phyloP scores from a whole-genome alignment of 2,329 filamentous ascomycete genomes.

The Hypomyces rosellus region DNA sequence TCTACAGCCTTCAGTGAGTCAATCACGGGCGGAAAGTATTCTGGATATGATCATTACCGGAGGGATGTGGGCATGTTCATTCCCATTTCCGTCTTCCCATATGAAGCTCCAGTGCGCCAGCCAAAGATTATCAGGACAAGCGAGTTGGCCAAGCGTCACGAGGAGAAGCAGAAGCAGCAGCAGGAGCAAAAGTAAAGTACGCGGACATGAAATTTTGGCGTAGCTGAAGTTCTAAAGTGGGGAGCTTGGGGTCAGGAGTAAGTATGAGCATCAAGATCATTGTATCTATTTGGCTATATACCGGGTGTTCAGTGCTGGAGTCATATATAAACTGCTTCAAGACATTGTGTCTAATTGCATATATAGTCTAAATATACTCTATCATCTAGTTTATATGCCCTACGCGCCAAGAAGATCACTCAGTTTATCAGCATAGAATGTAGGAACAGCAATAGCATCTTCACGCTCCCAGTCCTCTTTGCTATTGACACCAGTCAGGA shows the following conservation, averaged over 20 bases:
- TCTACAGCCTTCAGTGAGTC: constrained; percentile 84
- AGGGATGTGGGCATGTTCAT: constrained; percentile 76
- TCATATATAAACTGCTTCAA: neutral
- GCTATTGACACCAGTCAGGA: constrained; percentile 82
- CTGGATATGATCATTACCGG: constrained; percentile 83
- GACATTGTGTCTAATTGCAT: neutral
- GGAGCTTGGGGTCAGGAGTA: no score
- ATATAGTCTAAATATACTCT: constrained; percentile 2
- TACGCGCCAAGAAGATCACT: constrained; percentile 56
- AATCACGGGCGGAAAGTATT: constrained; percentile 76
- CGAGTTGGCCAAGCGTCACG: constrained; percentile 41
- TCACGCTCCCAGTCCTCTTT: constrained; percentile 75
- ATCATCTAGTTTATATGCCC: constrained; percentile 9
- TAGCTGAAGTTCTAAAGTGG: no score
- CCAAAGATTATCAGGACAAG: constrained; percentile 46
- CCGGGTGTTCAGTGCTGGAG: neutral
- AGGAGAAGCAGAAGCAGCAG: constrained; percentile 32
- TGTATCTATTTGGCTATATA: neutral
- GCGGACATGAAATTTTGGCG: no score
- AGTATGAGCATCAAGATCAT: no score
- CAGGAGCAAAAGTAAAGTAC: constrained; percentile 22
- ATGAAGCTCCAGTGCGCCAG: constrained; percentile 30
- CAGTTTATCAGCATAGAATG: constrained; percentile 77
- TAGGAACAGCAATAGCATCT: constrained; percentile 63
- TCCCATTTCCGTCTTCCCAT: constrained; percentile 48